phyloP scores from a whole-genome alignment of 2,329 filamentous ascomycete genomes.

The Cordyceps militaris region DNA sequence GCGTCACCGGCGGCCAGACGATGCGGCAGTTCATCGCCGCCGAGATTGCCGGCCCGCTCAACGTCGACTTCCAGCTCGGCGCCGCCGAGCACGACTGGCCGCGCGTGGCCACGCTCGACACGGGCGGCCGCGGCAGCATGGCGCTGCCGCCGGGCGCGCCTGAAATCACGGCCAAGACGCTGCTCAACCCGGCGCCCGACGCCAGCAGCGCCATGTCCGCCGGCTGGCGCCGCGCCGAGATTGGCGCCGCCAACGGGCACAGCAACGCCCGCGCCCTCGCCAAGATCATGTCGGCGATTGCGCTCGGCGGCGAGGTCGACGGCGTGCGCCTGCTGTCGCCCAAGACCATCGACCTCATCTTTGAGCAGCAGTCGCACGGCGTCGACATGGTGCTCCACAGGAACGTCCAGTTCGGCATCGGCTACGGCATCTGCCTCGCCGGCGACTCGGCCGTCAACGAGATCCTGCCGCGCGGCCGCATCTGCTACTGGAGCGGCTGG shows the following conservation, averaged over 20 bases:
- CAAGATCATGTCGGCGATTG: slow-evolving; percentile 29
- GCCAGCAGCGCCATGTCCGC: slow-evolving; percentile 20
- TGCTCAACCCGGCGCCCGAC: slow-evolving; percentile 19
- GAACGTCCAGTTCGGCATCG: slow-evolving; percentile 34
- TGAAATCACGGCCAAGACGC: slow-evolving; percentile 24
- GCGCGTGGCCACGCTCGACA: slow-evolving; percentile 32
- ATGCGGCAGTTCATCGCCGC: slow-evolving; percentile 33
- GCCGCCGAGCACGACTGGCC: slow-evolving; percentile 32
- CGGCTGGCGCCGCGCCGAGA: slow-evolving; percentile 31
- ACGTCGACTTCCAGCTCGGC: slow-evolving; percentile 41
- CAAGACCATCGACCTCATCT: slow-evolving; percentile 36
- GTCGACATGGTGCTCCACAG: slow-evolving; percentile 31
- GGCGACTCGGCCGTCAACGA: slow-evolving; percentile 20
- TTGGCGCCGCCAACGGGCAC: slow-evolving; percentile 39
- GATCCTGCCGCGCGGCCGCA: slow-evolving; percentile 23
- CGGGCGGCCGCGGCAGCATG: slow-evolving; percentile 15
- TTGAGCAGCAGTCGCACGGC: slow-evolving; percentile 36
- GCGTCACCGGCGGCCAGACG: slow-evolving; percentile 30
- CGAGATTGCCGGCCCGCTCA: slow-evolving; percentile 32
- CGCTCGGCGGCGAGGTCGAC: slow-evolving; percentile 17
- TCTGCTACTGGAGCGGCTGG: slow-evolving; percentile 37
- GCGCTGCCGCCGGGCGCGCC: slow-evolving; percentile 19
- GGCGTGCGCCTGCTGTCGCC: slow-evolving; percentile 29
- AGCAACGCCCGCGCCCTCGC: slow-evolving; percentile 36
- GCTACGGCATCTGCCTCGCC: slow-evolving; percentile 27